Conservation (phyloP, 2,329 filamentous ascomycete species). For the Ceratocystis albifundus region DNA sequence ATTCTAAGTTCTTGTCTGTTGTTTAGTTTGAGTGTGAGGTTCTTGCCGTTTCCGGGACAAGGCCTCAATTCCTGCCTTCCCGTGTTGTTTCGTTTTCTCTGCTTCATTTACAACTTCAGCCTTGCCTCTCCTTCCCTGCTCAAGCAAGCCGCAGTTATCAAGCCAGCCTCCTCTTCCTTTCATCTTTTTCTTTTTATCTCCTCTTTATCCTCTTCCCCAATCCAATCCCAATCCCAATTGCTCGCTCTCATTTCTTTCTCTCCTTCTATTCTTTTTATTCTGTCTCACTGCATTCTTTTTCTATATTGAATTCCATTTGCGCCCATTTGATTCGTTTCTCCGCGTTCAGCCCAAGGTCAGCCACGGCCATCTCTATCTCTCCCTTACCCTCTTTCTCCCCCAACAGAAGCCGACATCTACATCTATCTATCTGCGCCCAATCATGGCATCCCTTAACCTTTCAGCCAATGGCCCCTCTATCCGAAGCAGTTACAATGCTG, state of each 20-base stretch:
- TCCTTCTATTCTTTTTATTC: not conserved
- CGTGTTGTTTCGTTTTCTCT: slow-evolving; percentile 1
- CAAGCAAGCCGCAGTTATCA: not conserved
- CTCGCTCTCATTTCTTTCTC: not conserved
- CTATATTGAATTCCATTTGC: not conserved
- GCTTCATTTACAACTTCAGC: slow-evolving; percentile 14
- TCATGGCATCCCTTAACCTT: slow-evolving; percentile 69
- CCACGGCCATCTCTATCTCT: not conserved
- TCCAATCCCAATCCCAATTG: slow-evolving; percentile 1
- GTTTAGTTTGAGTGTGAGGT: not conserved
- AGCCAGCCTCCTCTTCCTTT: slow-evolving; percentile 15
- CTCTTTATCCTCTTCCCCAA: not conserved
- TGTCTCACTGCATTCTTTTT: not conserved
- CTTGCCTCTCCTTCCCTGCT: slow-evolving; percentile 13
- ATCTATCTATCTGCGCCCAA: too few species aligned
- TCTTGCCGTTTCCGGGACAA: slow-evolving; percentile 10
- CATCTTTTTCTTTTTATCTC: not conserved
- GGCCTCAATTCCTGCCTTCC: slow-evolving; percentile 8
- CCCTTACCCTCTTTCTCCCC: not conserved
- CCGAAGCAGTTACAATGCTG: slow-evolving; percentile 60
- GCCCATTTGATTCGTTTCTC: not conserved
- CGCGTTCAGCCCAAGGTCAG: not conserved
- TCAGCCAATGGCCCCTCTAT: slow-evolving; percentile 74
- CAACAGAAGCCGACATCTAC: slow-evolving; percentile 7
- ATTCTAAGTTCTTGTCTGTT: too few species aligned